Conservation (phyloP, 768 basidiomycete genomes). For the Leccinellum rugosiceps region DNA sequence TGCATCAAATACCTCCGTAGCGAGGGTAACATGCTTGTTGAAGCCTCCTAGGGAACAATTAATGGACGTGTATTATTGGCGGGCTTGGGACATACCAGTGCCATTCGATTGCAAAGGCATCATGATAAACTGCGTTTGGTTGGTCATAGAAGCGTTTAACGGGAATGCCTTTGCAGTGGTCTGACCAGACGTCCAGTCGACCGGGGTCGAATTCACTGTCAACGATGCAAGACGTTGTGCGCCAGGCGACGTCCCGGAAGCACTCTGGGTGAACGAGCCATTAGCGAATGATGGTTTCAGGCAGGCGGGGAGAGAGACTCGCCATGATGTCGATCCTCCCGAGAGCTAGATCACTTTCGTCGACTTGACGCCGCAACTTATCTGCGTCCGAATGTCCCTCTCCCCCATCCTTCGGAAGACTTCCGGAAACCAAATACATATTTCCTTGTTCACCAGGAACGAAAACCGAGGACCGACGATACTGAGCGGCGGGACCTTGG, state of each 20-base stretch:
- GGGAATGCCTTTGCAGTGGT: constrained; percentile 32
- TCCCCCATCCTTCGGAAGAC: not conserved
- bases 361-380: constrained; percentile 7
- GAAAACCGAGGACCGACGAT: constrained; percentile 22
- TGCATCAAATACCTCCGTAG: constrained; percentile 42
- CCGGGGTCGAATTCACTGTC: constrained; percentile 14
- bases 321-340: constrained; percentile 53
- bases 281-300: constrained; percentile 8
- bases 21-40: constrained; percentile 40
- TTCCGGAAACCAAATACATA: constrained; percentile 26
- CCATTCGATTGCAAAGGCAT: constrained; percentile 17
- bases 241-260: not conserved
- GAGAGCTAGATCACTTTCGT: constrained; percentile 26
- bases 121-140: constrained; percentile 45
- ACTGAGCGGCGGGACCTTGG: constrained; percentile 3
- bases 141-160: constrained; percentile 48
- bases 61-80: not conserved
- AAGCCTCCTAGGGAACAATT: constrained; percentile 9
- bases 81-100: constrained; percentile 11
- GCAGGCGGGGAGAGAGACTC: constrained; percentile 14
- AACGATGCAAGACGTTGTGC: constrained; percentile 23
- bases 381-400: not conserved
- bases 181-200: constrained; percentile 31
- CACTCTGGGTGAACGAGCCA: not conserved
- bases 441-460: constrained; percentile 25